These are phyloP conservation scores for Penicillium arizonense DNA, from an alignment of 495 filamentous ascomycete genomes.

Conservation along the genomic window DNA sequence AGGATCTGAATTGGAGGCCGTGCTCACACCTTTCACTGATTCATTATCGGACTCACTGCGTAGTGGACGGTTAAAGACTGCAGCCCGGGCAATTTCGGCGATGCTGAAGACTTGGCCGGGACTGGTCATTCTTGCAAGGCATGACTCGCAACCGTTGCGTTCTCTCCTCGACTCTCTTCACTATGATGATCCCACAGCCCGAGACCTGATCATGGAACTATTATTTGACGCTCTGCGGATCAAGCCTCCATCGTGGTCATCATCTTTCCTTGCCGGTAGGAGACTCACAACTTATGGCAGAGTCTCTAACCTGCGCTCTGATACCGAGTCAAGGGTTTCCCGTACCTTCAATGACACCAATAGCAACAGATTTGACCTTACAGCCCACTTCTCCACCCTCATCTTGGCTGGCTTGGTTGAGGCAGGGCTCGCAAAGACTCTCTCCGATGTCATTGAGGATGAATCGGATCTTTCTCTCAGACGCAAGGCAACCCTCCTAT, in stretches of 20 bases:
- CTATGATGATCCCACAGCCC: constrained; percentile 62
- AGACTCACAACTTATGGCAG: constrained; percentile 92
- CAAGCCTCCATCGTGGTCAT: constrained; percentile 94
- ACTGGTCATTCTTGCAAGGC: constrained; percentile 80
- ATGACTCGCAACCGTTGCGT: constrained; percentile 75
- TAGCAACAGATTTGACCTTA: constrained; percentile 71
- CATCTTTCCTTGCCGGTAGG: constrained; percentile 89
- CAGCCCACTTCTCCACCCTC: constrained; percentile 91
- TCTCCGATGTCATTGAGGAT: constrained; percentile 66
- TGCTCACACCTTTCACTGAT: constrained; percentile 89
- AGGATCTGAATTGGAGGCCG: constrained; percentile 76
- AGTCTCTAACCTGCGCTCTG: constrained; percentile 80
- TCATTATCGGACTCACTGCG: constrained; percentile 61
- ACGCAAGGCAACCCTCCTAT: constrained; percentile 83
- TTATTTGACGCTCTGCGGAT: constrained; percentile 90
- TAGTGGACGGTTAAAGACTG: constrained; percentile 77
- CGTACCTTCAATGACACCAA: constrained; percentile 57
- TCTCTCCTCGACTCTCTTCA: constrained; percentile 80
- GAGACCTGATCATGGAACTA: constrained; percentile 76
- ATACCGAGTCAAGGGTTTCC: constrained; percentile 45
- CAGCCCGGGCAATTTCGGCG: constrained; percentile 80
- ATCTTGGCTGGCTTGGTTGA: constrained; percentile 82
- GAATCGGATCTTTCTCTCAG: constrained; percentile 71
- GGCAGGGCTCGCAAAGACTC: constrained; percentile 69
- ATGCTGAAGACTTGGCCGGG: constrained; percentile 91